phyloP scores from a whole-genome alignment of 2,329 filamentous ascomycete species.

The Neofusicoccum parvum region DNA sequence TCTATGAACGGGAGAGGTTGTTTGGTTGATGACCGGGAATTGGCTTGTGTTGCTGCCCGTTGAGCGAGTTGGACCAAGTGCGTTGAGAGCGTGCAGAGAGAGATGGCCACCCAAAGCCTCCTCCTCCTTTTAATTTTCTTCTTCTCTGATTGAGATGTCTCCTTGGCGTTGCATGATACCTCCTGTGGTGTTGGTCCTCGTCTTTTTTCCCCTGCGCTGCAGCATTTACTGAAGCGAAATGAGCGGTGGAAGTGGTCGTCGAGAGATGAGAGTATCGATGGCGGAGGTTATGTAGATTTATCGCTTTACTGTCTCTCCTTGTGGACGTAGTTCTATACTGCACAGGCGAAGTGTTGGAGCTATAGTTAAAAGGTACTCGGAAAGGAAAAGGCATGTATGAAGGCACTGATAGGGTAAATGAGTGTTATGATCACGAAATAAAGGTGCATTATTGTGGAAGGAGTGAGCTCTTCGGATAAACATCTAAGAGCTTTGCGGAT shows the following conservation, averaged over 20 bases:
- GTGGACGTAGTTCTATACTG: neutral
- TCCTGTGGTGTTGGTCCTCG: slow-evolving; percentile 12
- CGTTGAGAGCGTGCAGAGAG: neutral
- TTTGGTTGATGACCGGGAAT: neutral
- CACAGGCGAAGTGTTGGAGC: neutral
- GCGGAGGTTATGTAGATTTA: neutral
- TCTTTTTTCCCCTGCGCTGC: neutral
- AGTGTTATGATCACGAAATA: neutral
- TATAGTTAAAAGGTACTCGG: neutral
- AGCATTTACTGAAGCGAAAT: neutral
- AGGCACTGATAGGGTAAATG: neutral
- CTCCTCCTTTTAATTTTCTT: neutral
- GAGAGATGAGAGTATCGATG: neutral
- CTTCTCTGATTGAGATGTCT: neutral
- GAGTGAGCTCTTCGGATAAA: too few species aligned
- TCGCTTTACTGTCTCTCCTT: neutral
- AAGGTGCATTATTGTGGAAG: too few species aligned
- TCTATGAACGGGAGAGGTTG: slow-evolving; percentile 53
- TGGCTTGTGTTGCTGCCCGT: neutral
- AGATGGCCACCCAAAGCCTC: neutral
- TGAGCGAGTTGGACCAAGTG: too few species aligned
- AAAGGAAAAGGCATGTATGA: neutral
- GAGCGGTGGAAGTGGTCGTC: neutral
- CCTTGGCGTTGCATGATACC: slow-evolving; percentile 14
- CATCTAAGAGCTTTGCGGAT: too few species aligned